A percentile compares a stretch with the other conserved stretches of the same genome.
Conservation (phyloP, 495 filamentous ascomycete species). For the Penicillium crystallinum region DNA sequence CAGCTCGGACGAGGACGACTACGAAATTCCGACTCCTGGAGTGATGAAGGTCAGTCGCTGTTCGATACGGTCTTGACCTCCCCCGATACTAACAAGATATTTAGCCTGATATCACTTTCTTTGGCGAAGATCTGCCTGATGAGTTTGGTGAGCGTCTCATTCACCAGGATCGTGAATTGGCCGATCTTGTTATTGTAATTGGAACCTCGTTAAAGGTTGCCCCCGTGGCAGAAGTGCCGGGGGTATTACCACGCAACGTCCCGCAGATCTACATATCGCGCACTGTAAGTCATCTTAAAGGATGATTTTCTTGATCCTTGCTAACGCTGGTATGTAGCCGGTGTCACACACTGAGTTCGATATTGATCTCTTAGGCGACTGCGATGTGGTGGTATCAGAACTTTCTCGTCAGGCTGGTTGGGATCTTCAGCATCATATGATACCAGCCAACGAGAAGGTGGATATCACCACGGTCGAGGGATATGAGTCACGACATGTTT, state of each 20-base stretch:
- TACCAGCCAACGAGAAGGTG: slow-evolving; percentile 60
- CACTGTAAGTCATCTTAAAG: slow-evolving; percentile 48
- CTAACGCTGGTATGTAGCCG: slow-evolving; percentile 41
- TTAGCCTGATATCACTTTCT: slow-evolving; percentile 93
- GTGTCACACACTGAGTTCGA: slow-evolving; percentile 91
- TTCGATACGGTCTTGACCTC: not conserved
- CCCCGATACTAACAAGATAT: not conserved
- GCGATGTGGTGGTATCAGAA: slow-evolving; percentile 86
- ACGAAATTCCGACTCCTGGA: slow-evolving; percentile 65
- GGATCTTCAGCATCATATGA: slow-evolving; percentile 86
- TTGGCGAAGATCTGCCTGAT: slow-evolving; percentile 68
- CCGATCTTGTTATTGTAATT: slow-evolving; percentile 94
- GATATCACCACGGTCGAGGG: slow-evolving; percentile 54
- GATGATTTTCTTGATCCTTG: not conserved
- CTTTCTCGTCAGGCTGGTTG: slow-evolving; percentile 81
- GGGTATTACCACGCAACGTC: slow-evolving; percentile 67
- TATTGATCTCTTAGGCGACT: slow-evolving; percentile 88
- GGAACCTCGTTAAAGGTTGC: slow-evolving; percentile 96
- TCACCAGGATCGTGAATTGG: slow-evolving; percentile 69
- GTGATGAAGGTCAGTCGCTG: slow-evolving; percentile 72
- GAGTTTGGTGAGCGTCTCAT: slow-evolving; percentile 77
- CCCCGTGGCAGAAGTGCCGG: slow-evolving; percentile 86
- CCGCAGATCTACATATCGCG: slow-evolving; percentile 94
- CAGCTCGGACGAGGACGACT: slow-evolving; percentile 67
- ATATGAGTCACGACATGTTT: slow-evolving; percentile 60